Evolutionary conservation across 495 filamentous ascomycete species (phyloP), one percentile per base, ranked within the genome.

Genomic region (Aspergillus cristatus): DNA sequence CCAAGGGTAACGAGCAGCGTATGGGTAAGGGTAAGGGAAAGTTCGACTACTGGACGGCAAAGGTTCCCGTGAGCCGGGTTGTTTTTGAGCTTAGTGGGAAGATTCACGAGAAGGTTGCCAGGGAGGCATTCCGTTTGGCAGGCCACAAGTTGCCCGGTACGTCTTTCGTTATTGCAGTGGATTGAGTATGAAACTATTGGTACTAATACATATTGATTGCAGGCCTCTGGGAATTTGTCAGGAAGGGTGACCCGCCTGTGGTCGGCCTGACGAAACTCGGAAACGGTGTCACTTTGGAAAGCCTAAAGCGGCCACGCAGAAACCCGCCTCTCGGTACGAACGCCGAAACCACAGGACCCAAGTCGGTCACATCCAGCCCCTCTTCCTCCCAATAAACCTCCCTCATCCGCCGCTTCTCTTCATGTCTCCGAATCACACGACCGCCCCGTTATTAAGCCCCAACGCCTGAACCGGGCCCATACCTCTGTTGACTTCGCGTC

Each of bases 1-100:
- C 85, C 37, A 88, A 79, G 58, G 91, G 91, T 17, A 97, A 97
- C 52, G 91, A 99, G 61, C 81, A 80, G 47, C 81, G 93, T 71
- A 99, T 99, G 91, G 93, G 91, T 62, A 97, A 94, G 68, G 91
- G 91, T 58, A 99, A 97, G 66, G 91, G 91, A 47, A 81, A 78
- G 45, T 96, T 97, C 61, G 91, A 97, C 62, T 84, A 91, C 64
- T 99, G 91, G 91, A 85, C 90, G 18, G 71, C 81, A 12, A 78
- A 89, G 50, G 76, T 95, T 42, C 78, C 84, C 10, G 83, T 96
- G 39, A 90, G 81, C 60, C 81, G 85, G 57, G 72, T 99, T 28
- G 68, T 97, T 12, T 86, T 99, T 45, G 91, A 99, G 64, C 63
- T 99, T 42, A 87, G 83, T 57, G 93, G 89, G 18, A 74, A 87